Percentiles rank a stretch among this genome's conserved stretches.
phyloP scores from a whole-genome alignment of 2,329 filamentous ascomycete species.

The Phyllosticta paracitricarpa region DNA sequence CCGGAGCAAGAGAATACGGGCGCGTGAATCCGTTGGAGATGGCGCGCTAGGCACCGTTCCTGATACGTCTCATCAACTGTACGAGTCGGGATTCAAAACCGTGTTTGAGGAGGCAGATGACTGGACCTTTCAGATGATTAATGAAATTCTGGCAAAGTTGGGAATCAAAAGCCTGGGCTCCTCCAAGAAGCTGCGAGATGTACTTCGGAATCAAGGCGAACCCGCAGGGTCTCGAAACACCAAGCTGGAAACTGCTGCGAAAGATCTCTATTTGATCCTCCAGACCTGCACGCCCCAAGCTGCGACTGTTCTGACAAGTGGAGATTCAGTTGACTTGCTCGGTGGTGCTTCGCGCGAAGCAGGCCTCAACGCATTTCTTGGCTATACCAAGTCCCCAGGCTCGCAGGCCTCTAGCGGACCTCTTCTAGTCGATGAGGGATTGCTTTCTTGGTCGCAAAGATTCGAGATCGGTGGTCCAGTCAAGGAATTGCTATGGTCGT shows the following conservation, averaged over 20 bases:
- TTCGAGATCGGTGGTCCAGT: slow-evolving; percentile 14
- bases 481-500: slow-evolving; percentile 44
- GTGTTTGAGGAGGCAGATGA: slow-evolving; percentile 45
- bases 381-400: slow-evolving; percentile 40
- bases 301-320: slow-evolving; percentile 40
- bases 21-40: slow-evolving; percentile 47
- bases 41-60: slow-evolving; percentile 35
- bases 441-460: slow-evolving; percentile 20
- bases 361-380: slow-evolving; percentile 46
- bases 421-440: slow-evolving; percentile 30
- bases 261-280: slow-evolving; percentile 32
- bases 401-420: slow-evolving; percentile 31
- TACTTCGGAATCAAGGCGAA: slow-evolving; percentile 17
- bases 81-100: slow-evolving; percentile 41
- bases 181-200: slow-evolving; percentile 27
- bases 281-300: slow-evolving; percentile 27
- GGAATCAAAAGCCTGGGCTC: slow-evolving; percentile 37
- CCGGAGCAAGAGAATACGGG: slow-evolving; percentile 52
- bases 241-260: slow-evolving; percentile 21
- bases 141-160: slow-evolving; percentile 42
- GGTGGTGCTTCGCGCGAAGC: slow-evolving; percentile 40
- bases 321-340: slow-evolving; percentile 39
- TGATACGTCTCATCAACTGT: slow-evolving; percentile 41
- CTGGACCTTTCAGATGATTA: slow-evolving; percentile 45
- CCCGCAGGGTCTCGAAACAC: not conserved